Evolutionary conservation across 805 yeast genomes (phyloP).

Genomic region (Kregervanrija delftensis): DNA sequence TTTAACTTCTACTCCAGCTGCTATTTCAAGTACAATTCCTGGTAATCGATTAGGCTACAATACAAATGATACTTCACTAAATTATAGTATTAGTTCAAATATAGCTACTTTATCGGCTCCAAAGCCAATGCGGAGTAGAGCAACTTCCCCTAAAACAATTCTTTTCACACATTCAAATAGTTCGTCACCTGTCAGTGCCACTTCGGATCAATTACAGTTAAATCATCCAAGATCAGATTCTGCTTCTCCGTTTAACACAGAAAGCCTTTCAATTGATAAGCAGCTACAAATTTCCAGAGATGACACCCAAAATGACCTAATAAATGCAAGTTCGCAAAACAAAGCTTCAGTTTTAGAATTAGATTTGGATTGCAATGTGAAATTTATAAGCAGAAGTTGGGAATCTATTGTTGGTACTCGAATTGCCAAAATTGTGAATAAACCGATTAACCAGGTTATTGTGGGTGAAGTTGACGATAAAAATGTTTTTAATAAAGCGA

Average conservation of each 20-base stretch:
- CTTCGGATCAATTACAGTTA: neutral
- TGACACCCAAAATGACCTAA: conserved; percentile 33
- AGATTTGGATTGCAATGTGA: conserved; percentile 71
- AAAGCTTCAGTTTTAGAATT: conserved; percentile 81
- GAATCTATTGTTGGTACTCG: conserved; percentile 66
- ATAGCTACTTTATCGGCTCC: conserved; percentile 1
- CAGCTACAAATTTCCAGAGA: conserved; percentile 5
- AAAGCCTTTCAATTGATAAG: conserved; percentile 10
- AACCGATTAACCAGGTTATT: conserved; percentile 57
- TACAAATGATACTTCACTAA: too few species aligned
- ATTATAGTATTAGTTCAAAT: too few species aligned
- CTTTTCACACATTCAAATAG: neutral
- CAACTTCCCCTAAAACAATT: neutral
- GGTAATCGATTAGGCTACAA: too few species aligned
- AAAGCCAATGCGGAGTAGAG: neutral
- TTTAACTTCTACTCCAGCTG: neutral
- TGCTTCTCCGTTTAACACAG: conserved; percentile 15
- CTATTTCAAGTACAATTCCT: neutral
- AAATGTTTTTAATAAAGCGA: conserved; percentile 62
- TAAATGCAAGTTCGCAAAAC: conserved; percentile 58
- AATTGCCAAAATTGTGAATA: conserved; percentile 43
- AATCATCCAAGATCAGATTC: conserved; percentile 1
- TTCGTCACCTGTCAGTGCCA: neutral
- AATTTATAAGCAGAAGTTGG: conserved; percentile 74
- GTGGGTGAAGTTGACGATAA: conserved; percentile 61